Evolutionary conservation across 805 yeast species (phyloP).

Genomic region (Kodamaea restingae): DNA sequence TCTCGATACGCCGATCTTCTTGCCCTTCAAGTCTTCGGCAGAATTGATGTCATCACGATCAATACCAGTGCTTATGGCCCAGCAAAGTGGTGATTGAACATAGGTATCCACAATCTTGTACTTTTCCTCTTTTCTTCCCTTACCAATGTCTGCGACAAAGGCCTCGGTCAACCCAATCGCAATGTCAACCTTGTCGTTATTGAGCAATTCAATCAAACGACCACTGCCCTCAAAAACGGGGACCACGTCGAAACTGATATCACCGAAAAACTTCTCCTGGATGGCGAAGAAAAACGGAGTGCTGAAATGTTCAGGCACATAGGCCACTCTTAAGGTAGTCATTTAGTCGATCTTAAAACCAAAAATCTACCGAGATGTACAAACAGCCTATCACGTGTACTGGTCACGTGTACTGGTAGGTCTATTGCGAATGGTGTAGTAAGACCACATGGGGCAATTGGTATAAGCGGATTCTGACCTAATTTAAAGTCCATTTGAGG

Average conservation of each 20-base stretch:
- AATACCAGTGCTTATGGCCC: constrained; percentile 84
- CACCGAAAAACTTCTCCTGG: constrained; percentile 50
- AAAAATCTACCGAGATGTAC: no score
- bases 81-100: constrained; percentile 80
- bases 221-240: constrained; percentile 89
- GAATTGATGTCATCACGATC: constrained; percentile 51
- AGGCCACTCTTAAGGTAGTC: constrained; percentile 56
- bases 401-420: no score
- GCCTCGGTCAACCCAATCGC: constrained; percentile 93
- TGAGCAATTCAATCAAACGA: constrained; percentile 70
- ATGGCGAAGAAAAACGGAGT: constrained; percentile 79
- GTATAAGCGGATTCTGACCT: no score
- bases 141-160: constrained; percentile 75
- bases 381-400: no score
- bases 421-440: no score
- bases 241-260: constrained; percentile 53
- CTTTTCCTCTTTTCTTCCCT: constrained; percentile 48
- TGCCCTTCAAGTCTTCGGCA: constrained; percentile 53
- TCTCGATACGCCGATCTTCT: constrained; percentile 72
- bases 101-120: constrained; percentile 77
- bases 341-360: no score
- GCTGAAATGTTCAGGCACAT: constrained; percentile 88
- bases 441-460: no score
- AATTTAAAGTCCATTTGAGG: no score
- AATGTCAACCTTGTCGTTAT: constrained; percentile 60